Percentiles rank a stretch among this genome's conserved stretches.
phyloP scores from a whole-genome alignment of 176 grass and related monocot genomes.

The Triticum turgidum region DNA sequence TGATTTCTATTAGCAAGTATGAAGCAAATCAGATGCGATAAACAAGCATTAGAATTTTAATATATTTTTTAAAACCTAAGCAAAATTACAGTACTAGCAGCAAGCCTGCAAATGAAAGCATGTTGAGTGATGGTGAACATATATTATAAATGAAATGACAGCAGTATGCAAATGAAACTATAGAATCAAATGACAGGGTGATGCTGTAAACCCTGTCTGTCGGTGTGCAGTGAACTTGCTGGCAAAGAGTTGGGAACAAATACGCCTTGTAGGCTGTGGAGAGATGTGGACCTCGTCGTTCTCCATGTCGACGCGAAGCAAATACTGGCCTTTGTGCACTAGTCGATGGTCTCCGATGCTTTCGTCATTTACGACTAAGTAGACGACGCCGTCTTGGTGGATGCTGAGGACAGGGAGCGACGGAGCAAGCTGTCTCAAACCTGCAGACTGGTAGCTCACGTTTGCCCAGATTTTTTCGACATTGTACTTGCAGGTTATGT shows the following conservation, averaged over 20 bases:
- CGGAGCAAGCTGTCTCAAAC: neutral
- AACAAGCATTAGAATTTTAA: neutral
- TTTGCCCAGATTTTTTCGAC: neutral
- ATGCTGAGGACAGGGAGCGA: neutral
- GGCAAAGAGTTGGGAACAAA: neutral
- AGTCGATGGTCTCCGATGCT: neutral
- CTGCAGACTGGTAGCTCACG: too few species aligned
- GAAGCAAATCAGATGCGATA: neutral
- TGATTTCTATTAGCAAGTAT: neutral
- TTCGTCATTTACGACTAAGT: neutral
- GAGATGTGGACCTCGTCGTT: neutral
- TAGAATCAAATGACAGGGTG: too few species aligned
- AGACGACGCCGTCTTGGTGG: neutral
- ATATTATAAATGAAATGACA: too few species aligned
- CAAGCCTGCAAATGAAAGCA: neutral
- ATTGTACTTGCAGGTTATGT: neutral
- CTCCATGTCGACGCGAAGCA: neutral
- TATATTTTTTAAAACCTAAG: neutral
- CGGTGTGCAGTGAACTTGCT: neutral
- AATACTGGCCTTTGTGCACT: neutral
- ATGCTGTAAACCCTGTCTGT: neutral
- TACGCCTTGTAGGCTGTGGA: neutral
- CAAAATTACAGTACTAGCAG: too few species aligned
- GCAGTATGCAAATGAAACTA: too few species aligned
- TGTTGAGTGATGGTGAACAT: too few species aligned